phyloP scores from a whole-genome alignment of 2,329 filamentous ascomycete genomes.

The Xylariaceae sp. region DNA sequence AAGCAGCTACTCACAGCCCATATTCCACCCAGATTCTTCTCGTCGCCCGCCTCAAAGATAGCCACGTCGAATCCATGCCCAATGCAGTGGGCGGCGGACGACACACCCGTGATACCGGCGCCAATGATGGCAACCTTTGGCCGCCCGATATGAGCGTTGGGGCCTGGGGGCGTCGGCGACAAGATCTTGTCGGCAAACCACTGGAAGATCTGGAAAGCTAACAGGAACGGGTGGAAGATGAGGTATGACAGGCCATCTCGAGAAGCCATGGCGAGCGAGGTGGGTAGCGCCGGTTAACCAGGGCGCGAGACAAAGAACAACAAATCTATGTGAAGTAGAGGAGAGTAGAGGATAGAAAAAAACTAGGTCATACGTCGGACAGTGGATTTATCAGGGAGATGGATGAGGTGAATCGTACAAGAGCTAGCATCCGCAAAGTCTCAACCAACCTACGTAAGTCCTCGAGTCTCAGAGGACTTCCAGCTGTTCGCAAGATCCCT shows the following conservation, averaged over 20 bases:
- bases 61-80: slow-evolving; percentile 81
- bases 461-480: too few relatives aligned
- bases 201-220: slow-evolving; percentile 63
- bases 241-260: slow-evolving; percentile 31
- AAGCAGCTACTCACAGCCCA: slow-evolving; percentile 59
- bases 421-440: too few relatives aligned
- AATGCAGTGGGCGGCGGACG: slow-evolving; percentile 75
- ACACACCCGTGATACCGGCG: slow-evolving; percentile 69
- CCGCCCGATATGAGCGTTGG: slow-evolving; percentile 49
- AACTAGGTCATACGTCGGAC: too few relatives aligned
- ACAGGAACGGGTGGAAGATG: slow-evolving; percentile 51
- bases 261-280: slow-evolving; percentile 9
- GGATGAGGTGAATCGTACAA: too few relatives aligned
- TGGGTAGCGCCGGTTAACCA: too few relatives aligned
- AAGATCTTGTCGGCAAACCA: slow-evolving; percentile 60
- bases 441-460: too few relatives aligned
- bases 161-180: slow-evolving; percentile 64
- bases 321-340: too few relatives aligned
- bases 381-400: too few relatives aligned
- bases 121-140: slow-evolving; percentile 68
- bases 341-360: too few relatives aligned
- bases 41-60: slow-evolving; percentile 69
- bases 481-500: too few relatives aligned
- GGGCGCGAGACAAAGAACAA: too few relatives aligned
- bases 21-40: slow-evolving; percentile 69